Evolutionary conservation across 371 early-diverging fungal genomes (phyloP), one percentile per base, ranked within the genome.

Genomic region (Smittium culicis): DNA sequence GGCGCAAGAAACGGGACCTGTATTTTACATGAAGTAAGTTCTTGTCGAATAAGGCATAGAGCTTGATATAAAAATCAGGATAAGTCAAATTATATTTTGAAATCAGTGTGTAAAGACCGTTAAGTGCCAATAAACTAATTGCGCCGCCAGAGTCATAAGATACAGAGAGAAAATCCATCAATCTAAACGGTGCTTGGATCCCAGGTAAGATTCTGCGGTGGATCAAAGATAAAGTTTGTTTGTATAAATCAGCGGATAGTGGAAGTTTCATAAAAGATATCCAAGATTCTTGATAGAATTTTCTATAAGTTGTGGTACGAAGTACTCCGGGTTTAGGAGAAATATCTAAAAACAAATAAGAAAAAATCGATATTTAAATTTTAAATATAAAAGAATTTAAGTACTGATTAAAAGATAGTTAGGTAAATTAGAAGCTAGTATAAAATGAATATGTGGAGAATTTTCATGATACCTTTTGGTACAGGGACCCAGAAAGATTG

Each of bases 11-110:
- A 57, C 94, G 82, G 8, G 94, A 86, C 29, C 93, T 84, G 79
- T 93, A 93, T 78, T 92, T 93, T 66, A 89, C 88, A 74, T 92
- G 92, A 78, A 93, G 79, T 28, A 95, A 70, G 71, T 92, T 84
- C 69, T 84, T 83, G 71, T 93, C 92, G 34, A 96, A 81, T 57
- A 94, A 77, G 34, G 84, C 81, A 73, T 96, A 96, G 31, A 96
- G 86, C 73, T 94, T 93, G 64, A 78, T 82, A 77, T 92, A 96
- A 70, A 96, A 96, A 71, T 92, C 88, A n/a, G 96, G 96, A 73
- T 95, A 96, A 76, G 93, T 94, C 86, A 95, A 75, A 70, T 92
- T 92, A 75, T 96, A 86, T 68, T 94, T 85, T 1, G 83, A 79
- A 65, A 96, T 93, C 70, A 96, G 81, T 16, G 90, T 87, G 65